Conservation (phyloP, 148 eudicot genomes). For the Rhododendron williamsianum region DNA sequence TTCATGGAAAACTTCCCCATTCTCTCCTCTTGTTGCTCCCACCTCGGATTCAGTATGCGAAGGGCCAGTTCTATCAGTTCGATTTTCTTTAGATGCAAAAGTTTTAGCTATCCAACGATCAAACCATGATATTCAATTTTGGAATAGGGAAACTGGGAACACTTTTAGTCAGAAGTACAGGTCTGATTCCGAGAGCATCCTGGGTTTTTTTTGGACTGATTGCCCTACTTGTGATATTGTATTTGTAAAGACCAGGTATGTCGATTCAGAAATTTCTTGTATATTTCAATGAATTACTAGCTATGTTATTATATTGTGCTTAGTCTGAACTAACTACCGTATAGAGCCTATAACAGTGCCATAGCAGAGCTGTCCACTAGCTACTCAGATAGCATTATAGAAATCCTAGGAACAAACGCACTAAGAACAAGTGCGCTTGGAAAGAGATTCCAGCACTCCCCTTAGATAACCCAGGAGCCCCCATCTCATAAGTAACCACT, state of each 20-base stretch:
- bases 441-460: neutral
- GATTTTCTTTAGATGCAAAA: conserved; percentile 73
- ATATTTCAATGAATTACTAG: neutral
- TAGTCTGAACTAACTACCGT: neutral
- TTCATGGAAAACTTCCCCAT: conserved; percentile 77
- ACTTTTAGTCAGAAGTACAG: conserved; percentile 61
- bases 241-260: conserved; percentile 82
- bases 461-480: neutral
- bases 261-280: neutral
- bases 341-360: neutral
- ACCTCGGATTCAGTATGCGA: conserved; percentile 51
- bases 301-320: neutral
- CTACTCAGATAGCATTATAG: neutral
- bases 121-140: conserved; percentile 64
- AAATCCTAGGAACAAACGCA: neutral
- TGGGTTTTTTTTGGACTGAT: conserved; percentile 99
- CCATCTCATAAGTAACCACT: neutral
- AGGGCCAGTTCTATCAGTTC: conserved; percentile 68
- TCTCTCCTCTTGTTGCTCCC: conserved; percentile 49
- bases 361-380: neutral
- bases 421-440: neutral
- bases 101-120: conserved; percentile 82
- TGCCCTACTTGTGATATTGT: conserved; percentile 76
- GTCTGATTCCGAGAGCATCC: conserved; percentile 66
- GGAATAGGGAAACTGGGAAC: conserved; percentile 62